Base-by-base conservation (phyloP, 2,329 filamentous ascomycete genomes). In the Trichoderma lentiforme region DNA sequence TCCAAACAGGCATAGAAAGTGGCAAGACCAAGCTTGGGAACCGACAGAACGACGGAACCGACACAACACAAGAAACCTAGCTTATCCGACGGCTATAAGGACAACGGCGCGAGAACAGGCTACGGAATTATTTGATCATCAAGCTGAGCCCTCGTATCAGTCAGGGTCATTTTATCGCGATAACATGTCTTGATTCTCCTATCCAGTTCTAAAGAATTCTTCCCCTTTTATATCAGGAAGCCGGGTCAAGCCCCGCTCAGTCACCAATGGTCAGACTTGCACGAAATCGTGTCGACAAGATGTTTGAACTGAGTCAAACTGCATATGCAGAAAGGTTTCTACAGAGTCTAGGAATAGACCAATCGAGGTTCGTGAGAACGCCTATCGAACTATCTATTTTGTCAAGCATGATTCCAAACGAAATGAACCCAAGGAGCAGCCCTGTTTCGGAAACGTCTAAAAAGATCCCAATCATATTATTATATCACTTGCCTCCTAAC, bases 1-100 rank as follows among this genome's bases (percentile, higher is more conserved):
- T 89, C 88, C 21, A 89, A 85, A 63, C 89, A 91, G 77, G 85
- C 86, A 7, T 86, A 89, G 74, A 84, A 83, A 51, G 83, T 83
- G 21, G 78, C 82, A 39, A 81, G 79, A 67, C 75, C 79, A 2
- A 76, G 79, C n/a, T 76, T 77, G 3, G 73, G 74, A 9, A 78
- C 76, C 57, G 79, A 80, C n/a, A 77, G 76, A 60, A 76, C 76
- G 57, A 73, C 74, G 39, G 70, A 77, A 21, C 76, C 79, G 9
- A 75, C 84, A 36, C 6, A 39, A 18, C 15, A 39, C 15, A 4
- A 8, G 36, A 39, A 18, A 18, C 7, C 36, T 3, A 47, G 43
- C n/a, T 21, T 0, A 8, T 47, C 18, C 9, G 43, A 47, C 4
- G 0, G 8, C 43, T 47, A 6, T 11, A 24, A 26, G 34, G 26